phyloP scores from a whole-genome alignment of 768 basidiomycete species.

The Leccinum boreale region DNA sequence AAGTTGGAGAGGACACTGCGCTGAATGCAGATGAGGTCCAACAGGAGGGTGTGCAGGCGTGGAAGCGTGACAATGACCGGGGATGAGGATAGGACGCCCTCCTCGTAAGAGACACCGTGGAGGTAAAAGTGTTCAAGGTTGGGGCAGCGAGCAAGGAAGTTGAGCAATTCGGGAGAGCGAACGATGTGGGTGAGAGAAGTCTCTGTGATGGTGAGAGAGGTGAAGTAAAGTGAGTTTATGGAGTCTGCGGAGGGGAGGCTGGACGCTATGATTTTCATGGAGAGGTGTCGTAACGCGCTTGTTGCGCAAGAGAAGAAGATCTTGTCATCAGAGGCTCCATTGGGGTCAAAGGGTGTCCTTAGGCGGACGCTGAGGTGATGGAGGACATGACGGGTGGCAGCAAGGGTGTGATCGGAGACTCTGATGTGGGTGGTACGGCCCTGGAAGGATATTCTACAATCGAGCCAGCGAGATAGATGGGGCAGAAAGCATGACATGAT shows the following conservation, averaged over 20 bases:
- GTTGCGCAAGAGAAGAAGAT: conserved; percentile 34
- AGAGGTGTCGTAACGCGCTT: conserved; percentile 34
- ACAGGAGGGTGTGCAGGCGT: conserved; percentile 51
- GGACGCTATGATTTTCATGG: conserved; percentile 49
- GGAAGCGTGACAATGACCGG: conserved; percentile 53
- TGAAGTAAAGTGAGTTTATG: conserved; percentile 52
- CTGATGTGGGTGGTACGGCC: conserved; percentile 27
- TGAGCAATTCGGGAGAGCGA: conserved; percentile 49
- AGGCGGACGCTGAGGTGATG: conserved; percentile 30
- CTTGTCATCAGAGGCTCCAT: conserved; percentile 18
- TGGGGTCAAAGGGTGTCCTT: conserved; percentile 21
- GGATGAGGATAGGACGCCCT: conserved; percentile 24
- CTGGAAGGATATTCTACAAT: conserved; percentile 44
- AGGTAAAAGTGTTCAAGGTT: conserved; percentile 57
- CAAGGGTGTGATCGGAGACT: conserved; percentile 21
- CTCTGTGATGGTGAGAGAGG: conserved; percentile 57
- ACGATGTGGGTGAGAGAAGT: conserved; percentile 36
- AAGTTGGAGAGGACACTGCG: conserved; percentile 64
- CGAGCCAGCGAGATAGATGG: conserved; percentile 55
- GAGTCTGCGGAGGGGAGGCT: conserved; percentile 45
- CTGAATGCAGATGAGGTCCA: conserved; percentile 59
- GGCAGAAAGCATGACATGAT: conserved; percentile 62
- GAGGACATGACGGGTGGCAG: conserved; percentile 18
- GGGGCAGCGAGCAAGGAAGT: conserved; percentile 60
- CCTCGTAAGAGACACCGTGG: conserved; percentile 51